Percentiles rank a stretch among this genome's conserved stretches.
phyloP scores from a whole-genome alignment of 371 early-diverging fungal genomes.

The Chytridium lagenaria region DNA sequence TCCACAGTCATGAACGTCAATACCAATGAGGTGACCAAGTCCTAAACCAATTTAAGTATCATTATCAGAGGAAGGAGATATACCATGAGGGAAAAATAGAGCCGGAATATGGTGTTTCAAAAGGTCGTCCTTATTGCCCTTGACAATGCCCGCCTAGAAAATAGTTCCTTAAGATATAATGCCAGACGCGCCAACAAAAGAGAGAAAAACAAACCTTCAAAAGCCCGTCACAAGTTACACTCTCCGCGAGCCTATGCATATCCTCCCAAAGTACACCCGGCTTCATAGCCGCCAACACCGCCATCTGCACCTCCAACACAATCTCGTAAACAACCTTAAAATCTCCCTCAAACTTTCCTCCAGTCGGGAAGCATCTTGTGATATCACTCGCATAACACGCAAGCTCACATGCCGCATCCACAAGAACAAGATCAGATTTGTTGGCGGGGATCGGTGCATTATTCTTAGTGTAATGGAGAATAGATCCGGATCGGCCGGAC shows the following conservation, averaged over 20 bases:
- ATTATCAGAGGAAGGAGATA: slow-evolving; percentile 35
- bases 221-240: slow-evolving; percentile 78
- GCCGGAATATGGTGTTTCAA: slow-evolving; percentile 76
- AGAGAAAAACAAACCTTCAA: slow-evolving; percentile 47
- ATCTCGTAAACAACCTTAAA: slow-evolving; percentile 80
- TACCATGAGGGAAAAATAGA: slow-evolving; percentile 91
- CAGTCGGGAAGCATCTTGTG: slow-evolving; percentile 88
- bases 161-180: slow-evolving; percentile 1
- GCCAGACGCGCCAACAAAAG: background rate
- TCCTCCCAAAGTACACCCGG: slow-evolving; percentile 89
- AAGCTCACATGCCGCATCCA: slow-evolving; percentile 88
- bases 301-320: slow-evolving; percentile 85
- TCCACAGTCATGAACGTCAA: slow-evolving; percentile 83
- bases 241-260: slow-evolving; percentile 80
- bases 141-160: slow-evolving; percentile 66
- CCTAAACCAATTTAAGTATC: slow-evolving; percentile 78
- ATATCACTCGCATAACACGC: slow-evolving; percentile 88
- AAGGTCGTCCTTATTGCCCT: slow-evolving; percentile 72
- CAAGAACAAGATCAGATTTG: slow-evolving; percentile 71
- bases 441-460: slow-evolving; percentile 53
- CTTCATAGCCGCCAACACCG: slow-evolving; percentile 66
- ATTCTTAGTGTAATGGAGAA: slow-evolving; percentile 86
- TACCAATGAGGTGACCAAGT: slow-evolving; percentile 65
- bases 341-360: slow-evolving; percentile 77
- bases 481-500: slow-evolving; percentile 77